Evolutionary conservation across 768 basidiomycete genomes (phyloP), one percentile per base, ranked within the genome.

Genomic region (Podaxis carcinomalis): DNA sequence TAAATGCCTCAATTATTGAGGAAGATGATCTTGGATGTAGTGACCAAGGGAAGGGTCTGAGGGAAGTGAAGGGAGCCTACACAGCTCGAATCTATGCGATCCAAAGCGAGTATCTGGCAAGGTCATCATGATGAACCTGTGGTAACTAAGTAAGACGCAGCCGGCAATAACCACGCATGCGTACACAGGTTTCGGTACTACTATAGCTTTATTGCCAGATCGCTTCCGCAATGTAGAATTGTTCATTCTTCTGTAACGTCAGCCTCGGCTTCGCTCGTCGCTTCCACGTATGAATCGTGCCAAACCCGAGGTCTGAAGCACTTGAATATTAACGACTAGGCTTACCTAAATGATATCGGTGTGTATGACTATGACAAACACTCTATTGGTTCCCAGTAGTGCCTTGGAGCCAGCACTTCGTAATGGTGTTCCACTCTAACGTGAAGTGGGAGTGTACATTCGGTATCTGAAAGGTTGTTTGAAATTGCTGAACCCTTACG

Each of bases 81-180:
- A 44, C 42, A 44, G 42, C 42, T 44, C 9, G 47, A 21, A 32
- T 1, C 7, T 49, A 7, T 23, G 47, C 23, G 14, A 27, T 23
- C 21, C 19, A 19, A 23, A 1, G 47, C 14, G 21, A 23, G 21
- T 27, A 49, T 49, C 23, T 23, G 19, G 23, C 47, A 49, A 49
- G 47, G 47, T 23, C 47, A 49, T 49, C 47, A 21, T 23, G 10
- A 49, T 25, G 47, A 27, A 19, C 42, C 47, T 23, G 25, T 23
- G 47, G 47, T 49, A 49, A 27, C 25, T 27, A 25, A 44, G 42
- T 49, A 11, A 21, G 2, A 49, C 21, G 19, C 47, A 49, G 47
- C 47, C 37, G 39, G 54, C 54, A 56, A 56, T 56, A 56, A 42
- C 54, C 54, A 56, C 54, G 54, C 54, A 40, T 39, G 42, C 16